Base-by-base conservation (phyloP, 352 stramenopile species). In the Saprolegnia parasitica region DNA sequence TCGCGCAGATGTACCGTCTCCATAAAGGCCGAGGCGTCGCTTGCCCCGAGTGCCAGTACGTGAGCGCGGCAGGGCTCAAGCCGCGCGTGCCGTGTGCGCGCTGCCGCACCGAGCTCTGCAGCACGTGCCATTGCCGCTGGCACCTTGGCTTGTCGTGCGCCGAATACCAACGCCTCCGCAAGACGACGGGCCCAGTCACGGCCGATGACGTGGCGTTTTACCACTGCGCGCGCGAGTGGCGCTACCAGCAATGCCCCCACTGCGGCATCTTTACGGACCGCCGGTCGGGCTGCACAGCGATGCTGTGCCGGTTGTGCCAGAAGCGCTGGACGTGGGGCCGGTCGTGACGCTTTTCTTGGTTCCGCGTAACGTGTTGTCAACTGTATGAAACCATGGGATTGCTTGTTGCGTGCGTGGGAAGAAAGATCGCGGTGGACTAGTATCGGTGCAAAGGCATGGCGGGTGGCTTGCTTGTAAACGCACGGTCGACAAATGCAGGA, bases 241-340 rank as follows among this genome's bases (percentile, higher is more conserved):
- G 40, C 20, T 62, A 40, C 35, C 55, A 62, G 35, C 55, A 23
- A 21, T 62, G 55, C 35, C 55, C 55, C 21, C 55, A 62, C 26
- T 62, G 55, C 21, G 55, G 55, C 24, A 40, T 62, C 55, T 42
- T 62, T 40, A 62, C 55, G 15, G 55, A 62, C 5, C 55, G 55
- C 26, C 55, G 55, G 18, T 62, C 55, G 26, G 55, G 55, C 35
- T 62, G 55, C 40, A 24, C 55, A 24, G 18, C 26, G 13, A 62
- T 62, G 55, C 21, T 29, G 55, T 62, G 55, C 40, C 26, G 26
- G 11, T 62, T 62, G 3, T 62, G 55, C 24, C 21, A 29, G 26
- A 62, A 46, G 26, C 24, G 26, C 37, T 62, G 55, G 55, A 23
- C 21, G 15, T 62, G 55, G 55, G 29, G 29, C 29, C 29, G 29